A percentile compares a stretch with the other conserved stretches of the same genome.
phyloP scores from a whole-genome alignment of 345 rosid genomes.

The Citrus cavaleriei region DNA sequence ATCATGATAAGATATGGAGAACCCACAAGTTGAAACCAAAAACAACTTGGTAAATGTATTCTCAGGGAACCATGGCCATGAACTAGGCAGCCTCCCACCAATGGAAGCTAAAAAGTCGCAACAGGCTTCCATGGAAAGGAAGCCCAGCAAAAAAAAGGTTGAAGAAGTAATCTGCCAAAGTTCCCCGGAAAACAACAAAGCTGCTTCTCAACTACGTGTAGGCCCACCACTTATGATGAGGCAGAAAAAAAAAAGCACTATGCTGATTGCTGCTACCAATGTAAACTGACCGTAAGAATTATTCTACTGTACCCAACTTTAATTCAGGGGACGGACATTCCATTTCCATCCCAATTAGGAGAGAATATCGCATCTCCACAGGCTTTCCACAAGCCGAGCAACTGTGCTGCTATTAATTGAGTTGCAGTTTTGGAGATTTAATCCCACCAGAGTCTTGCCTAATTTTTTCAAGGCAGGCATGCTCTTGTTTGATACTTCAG shows the following conservation, averaged over 20 bases:
- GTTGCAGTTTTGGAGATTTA: slow-evolving; percentile 68
- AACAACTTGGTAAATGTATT: slow-evolving; percentile 37
- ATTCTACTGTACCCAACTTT: slow-evolving; percentile 9
- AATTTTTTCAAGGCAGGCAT: slow-evolving; percentile 35
- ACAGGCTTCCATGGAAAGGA: slow-evolving; percentile 38
- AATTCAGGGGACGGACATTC: background rate
- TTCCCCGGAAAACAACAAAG: slow-evolving; percentile 49
- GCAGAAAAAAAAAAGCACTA: slow-evolving; percentile 23
- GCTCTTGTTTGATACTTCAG: slow-evolving; percentile 50
- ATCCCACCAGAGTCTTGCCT: slow-evolving; percentile 52
- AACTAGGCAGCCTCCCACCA: slow-evolving; percentile 25
- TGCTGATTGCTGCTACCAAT: slow-evolving; percentile 33
- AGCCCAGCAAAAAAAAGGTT: slow-evolving; percentile 45
- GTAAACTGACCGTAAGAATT: slow-evolving; percentile 10
- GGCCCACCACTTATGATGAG: slow-evolving; percentile 6
- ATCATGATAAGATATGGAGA: background rate
- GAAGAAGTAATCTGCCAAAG: slow-evolving; percentile 25
- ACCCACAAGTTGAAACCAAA: slow-evolving; percentile 22
- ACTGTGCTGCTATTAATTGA: slow-evolving; percentile 45
- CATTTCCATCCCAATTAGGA: slow-evolving; percentile 22
- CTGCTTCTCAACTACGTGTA: slow-evolving; percentile 7
- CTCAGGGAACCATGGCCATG: slow-evolving; percentile 33
- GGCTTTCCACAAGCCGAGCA: slow-evolving; percentile 41
- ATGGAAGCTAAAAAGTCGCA: slow-evolving; percentile 22
- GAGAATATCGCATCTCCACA: slow-evolving; percentile 77